Evolutionary conservation across 352 stramenopile species (phyloP).

Genomic region (Phytophthora brassicae): DNA sequence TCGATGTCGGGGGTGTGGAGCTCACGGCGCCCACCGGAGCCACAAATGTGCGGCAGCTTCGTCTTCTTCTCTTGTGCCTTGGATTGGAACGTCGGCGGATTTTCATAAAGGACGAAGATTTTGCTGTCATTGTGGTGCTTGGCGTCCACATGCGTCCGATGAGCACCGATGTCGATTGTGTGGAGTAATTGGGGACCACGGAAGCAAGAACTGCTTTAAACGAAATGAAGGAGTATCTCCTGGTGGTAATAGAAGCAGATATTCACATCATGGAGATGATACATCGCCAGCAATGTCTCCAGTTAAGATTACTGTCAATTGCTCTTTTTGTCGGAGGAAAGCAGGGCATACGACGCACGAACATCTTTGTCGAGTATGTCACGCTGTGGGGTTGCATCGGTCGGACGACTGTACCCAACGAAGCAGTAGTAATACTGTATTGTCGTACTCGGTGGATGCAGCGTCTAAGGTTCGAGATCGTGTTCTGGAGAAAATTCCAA

Average conservation of each 20-base stretch:
- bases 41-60: conserved; percentile 38
- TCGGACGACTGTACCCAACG: conserved; percentile 58
- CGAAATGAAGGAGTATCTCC: conserved; percentile 5
- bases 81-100: conserved; percentile 50
- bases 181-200: conserved; percentile 54
- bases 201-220: conserved; percentile 62
- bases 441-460: conserved; percentile 70
- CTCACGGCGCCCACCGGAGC: conserved; percentile 60
- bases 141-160: conserved; percentile 52
- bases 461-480: conserved; percentile 64
- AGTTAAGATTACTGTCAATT: conserved; percentile 32
- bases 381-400: conserved; percentile 51
- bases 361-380: conserved; percentile 66
- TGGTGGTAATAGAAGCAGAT: conserved; percentile 9
- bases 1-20: conserved; percentile 56
- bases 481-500: conserved; percentile 56
- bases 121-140: conserved; percentile 61
- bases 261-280: conserved; percentile 24
- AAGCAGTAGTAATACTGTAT: conserved; percentile 38
- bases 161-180: conserved; percentile 74
- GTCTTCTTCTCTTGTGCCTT: conserved; percentile 31
- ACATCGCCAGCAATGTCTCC: conserved; percentile 21
- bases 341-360: conserved; percentile 52
- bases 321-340: conserved; percentile 65
- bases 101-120: conserved; percentile 44